A percentile compares a stretch with the other conserved stretches of the same genome.
Conservation (phyloP, 352 stramenopile species). For the Pythium vanterpoolii region DNA sequence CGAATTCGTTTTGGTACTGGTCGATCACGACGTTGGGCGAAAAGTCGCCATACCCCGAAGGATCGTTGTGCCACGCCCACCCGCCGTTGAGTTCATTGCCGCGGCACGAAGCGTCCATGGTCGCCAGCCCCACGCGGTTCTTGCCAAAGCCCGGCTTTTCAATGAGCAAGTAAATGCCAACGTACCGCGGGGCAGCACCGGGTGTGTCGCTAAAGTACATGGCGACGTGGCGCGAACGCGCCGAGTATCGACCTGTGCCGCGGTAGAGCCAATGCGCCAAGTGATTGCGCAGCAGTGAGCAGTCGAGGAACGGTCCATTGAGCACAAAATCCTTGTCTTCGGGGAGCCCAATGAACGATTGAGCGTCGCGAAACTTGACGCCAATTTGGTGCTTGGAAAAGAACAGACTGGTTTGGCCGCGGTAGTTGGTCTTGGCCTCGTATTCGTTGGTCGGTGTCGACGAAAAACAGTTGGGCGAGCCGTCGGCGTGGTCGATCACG, state of each 20-base stretch:
- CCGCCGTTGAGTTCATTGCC: constrained; percentile 53
- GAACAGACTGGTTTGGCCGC: constrained; percentile 71
- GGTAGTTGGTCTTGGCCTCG: constrained; percentile 64
- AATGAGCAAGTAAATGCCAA: constrained; percentile 67
- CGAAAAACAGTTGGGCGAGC: constrained; percentile 55
- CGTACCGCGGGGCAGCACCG: constrained; percentile 31
- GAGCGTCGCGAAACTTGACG: constrained; percentile 50
- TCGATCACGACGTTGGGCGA: constrained; percentile 78
- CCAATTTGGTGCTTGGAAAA: constrained; percentile 79
- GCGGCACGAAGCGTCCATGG: constrained; percentile 41
- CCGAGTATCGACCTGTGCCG: constrained; percentile 61
- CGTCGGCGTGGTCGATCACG: constrained; percentile 57
- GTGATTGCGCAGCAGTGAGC: constrained; percentile 71
- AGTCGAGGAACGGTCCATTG: constrained; percentile 74
- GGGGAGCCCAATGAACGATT: constrained; percentile 52
- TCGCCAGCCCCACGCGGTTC: constrained; percentile 60
- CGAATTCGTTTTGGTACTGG: constrained; percentile 77
- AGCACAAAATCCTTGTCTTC: constrained; percentile 68
- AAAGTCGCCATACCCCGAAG: constrained; percentile 56
- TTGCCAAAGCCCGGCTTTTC: constrained; percentile 75
- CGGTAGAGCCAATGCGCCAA: constrained; percentile 77
- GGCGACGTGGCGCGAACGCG: constrained; percentile 55
- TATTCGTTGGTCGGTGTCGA: constrained; percentile 37
- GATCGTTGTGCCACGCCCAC: constrained; percentile 82
- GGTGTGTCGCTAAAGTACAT: constrained; percentile 58